These are phyloP conservation scores for Nicotiana tomentosiformis DNA, from an alignment of 257 asterid species.

Conservation along the genomic window DNA sequence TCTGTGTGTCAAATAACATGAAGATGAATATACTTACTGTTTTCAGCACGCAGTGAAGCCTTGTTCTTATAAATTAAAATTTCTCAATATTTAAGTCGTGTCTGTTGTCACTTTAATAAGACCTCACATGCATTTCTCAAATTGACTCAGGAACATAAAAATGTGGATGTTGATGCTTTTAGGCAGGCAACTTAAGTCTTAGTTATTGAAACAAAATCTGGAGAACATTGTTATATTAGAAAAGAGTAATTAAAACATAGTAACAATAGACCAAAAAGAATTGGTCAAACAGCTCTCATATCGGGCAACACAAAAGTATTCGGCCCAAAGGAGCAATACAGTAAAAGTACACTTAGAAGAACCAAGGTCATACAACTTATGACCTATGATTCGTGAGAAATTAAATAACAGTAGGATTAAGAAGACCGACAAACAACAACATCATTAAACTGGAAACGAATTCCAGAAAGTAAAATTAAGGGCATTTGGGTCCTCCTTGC, in stretches of 20 bases:
- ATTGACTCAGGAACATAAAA: too few relatives aligned
- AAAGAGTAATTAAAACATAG: background rate
- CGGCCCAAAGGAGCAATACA: conserved; percentile 11
- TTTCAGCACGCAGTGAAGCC: too few relatives aligned
- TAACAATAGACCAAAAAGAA: background rate
- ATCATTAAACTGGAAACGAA: background rate
- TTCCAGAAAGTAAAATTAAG: conserved; percentile 1
- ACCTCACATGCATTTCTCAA: too few relatives aligned
- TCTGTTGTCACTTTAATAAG: too few relatives aligned
- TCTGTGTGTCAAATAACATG: too few relatives aligned
- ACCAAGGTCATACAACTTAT: background rate
- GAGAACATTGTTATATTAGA: background rate
- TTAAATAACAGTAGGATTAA: background rate
- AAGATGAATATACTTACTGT: too few relatives aligned
- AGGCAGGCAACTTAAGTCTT: background rate
- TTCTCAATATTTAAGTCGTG: too few relatives aligned
- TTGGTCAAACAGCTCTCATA: conserved; percentile 9
- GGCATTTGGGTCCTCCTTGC: conserved; percentile 61
- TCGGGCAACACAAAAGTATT: conserved; percentile 5
- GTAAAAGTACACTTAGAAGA: background rate
- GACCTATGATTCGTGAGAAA: background rate
- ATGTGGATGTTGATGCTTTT: background rate
- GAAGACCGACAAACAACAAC: background rate
- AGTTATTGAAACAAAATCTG: background rate
- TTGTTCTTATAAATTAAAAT: too few relatives aligned